Evolutionary conservation across 257 asterid genomes (phyloP).

Genomic region (Voacanga thouarsii): DNA sequence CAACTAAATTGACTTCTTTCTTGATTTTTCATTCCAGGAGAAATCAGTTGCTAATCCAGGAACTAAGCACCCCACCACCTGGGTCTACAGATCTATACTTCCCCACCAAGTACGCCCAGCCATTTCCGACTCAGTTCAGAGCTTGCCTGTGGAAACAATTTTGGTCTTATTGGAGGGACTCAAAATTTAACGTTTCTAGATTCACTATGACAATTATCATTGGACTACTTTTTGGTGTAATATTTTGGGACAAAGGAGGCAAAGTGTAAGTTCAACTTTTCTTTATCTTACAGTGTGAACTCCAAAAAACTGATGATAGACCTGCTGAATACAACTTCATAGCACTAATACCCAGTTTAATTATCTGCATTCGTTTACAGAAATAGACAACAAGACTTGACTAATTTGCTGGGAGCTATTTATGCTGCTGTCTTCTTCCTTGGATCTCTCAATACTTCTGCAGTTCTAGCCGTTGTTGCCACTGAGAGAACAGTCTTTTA

Average conservation of each 20-base stretch:
- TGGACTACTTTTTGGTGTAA: conserved; percentile 57
- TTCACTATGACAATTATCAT: conserved; percentile 44
- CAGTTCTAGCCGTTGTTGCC: conserved; percentile 65
- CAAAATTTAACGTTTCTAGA: conserved; percentile 46
- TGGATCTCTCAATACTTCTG: conserved; percentile 65
- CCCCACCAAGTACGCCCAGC: conserved; percentile 48
- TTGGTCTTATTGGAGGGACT: conserved; percentile 61
- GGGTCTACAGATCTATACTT: conserved; percentile 44
- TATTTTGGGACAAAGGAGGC: conserved; percentile 56
- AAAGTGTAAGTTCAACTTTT: conserved; percentile 34
- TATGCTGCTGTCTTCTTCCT: conserved; percentile 75
- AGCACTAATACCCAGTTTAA: not conserved
- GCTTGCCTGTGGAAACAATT: conserved; percentile 64
- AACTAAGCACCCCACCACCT: conserved; percentile 44
- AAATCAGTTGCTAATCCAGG: conserved; percentile 38
- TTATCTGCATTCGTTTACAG: conserved; percentile 25
- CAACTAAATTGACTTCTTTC: not conserved
- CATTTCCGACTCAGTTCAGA: conserved; percentile 55
- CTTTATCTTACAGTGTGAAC: not conserved
- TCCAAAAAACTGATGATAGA: not conserved
- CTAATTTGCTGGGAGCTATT: conserved; percentile 68
- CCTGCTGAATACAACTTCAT: no score
- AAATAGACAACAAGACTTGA: conserved; percentile 57
- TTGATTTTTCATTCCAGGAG: conserved; percentile 29
- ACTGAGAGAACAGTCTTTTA: conserved; percentile 75